phyloP scores from a whole-genome alignment of 176 grass and related monocot species.

The Oryza australiensis region DNA sequence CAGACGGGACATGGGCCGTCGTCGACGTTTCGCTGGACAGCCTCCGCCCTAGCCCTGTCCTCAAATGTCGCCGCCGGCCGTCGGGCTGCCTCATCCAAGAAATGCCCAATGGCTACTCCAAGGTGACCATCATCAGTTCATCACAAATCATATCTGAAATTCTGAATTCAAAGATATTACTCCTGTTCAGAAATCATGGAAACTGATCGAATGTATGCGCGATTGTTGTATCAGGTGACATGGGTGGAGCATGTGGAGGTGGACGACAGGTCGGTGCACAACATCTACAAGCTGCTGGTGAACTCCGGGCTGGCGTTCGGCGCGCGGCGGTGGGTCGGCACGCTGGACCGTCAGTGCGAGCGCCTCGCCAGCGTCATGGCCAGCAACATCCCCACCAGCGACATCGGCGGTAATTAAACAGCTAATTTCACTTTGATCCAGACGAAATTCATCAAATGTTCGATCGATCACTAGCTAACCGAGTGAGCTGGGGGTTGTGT shows the following conservation, averaged over 20 bases:
- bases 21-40: slow-evolving; percentile 93
- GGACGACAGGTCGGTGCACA: slow-evolving; percentile 91
- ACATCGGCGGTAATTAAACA: slow-evolving; percentile 63
- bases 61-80: slow-evolving; percentile 65
- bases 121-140: slow-evolving; percentile 40
- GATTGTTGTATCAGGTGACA: slow-evolving; percentile 48
- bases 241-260: slow-evolving; percentile 99
- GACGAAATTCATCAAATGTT: neutral
- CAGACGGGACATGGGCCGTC: slow-evolving; percentile 84
- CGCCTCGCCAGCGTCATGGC: slow-evolving; percentile 93
- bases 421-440: neutral
- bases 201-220: neutral
- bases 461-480: too few species aligned
- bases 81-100: slow-evolving; percentile 96
- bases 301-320: slow-evolving; percentile 88
- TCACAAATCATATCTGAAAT: neutral
- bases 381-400: slow-evolving; percentile 79
- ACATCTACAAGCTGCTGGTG: slow-evolving; percentile 77
- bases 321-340: slow-evolving; percentile 74
- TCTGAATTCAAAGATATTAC: neutral
- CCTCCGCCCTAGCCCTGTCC: slow-evolving; percentile 55
- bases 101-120: slow-evolving; percentile 96
- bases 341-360: slow-evolving; percentile 84
- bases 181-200: neutral
- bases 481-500: neutral